These are phyloP conservation scores for Bolboschoenus planiculmis DNA, from an alignment of 176 grass and related monocot genomes.

Conservation along the genomic window DNA sequence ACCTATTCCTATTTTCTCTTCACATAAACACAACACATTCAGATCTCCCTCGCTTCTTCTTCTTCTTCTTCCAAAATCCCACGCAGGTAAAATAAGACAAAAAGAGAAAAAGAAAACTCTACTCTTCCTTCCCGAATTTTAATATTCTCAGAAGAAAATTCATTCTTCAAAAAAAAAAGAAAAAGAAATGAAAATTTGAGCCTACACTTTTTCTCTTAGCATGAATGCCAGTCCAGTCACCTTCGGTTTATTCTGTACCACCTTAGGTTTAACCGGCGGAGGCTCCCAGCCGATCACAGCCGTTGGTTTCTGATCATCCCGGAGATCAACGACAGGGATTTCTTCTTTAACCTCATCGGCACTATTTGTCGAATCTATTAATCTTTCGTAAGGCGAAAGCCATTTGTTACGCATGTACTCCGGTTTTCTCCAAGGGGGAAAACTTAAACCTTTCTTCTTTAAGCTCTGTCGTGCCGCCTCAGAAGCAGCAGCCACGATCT, in stretches of 20 bases:
- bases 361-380: background rate
- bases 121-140: background rate
- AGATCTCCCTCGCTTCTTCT: constrained; percentile 16
- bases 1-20: constrained; percentile 19
- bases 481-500: constrained; percentile 51
- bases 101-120: constrained; percentile 11
- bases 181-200: constrained; percentile 4
- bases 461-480: constrained; percentile 64
- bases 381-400: constrained; percentile 62
- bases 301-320: background rate
- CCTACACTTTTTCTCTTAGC: constrained; percentile 15
- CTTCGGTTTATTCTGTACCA: constrained; percentile 8
- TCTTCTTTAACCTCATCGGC: background rate
- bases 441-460: constrained; percentile 69
- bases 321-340: background rate
- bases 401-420: constrained; percentile 98
- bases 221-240: constrained; percentile 29
- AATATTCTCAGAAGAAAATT: constrained; percentile 20
- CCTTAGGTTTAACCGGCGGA: constrained; percentile 56
- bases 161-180: constrained; percentile 3
- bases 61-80: constrained; percentile 28
- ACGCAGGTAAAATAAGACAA: constrained; percentile 7
- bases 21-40: background rate
- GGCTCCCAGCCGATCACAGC: constrained; percentile 34
- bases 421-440: constrained; percentile 73